Base-by-base conservation (phyloP, 305 asterid genomes). In the Coffea humblotiana region DNA sequence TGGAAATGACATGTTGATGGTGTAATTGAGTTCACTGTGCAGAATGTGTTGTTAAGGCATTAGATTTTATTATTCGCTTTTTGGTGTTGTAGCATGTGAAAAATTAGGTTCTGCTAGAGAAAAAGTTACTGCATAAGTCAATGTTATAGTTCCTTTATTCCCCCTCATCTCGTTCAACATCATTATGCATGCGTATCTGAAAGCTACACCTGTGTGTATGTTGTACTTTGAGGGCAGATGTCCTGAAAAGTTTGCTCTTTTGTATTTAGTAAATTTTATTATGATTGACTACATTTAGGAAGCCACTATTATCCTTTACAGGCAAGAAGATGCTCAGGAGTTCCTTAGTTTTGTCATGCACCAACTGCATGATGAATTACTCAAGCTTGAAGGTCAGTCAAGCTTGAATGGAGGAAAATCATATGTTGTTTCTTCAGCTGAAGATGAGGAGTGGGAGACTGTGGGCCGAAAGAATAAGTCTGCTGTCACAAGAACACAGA, bases 321-420 rank as follows among this genome's bases (percentile, higher is more conserved):
- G 98, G 89, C 98, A 95, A 89, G 99, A 95, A 89, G 98, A 95
- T 83, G 97, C 99, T 35, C 99, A 95, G 83, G 98, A 94, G 84
- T 95, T 94, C 81, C 87, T 95, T 47, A 88, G 95, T 87, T 95
- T 90, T 86, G 77, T 92, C 77, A 86, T 95, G 92, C 87, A 94
- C 88, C 98, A 92, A 88, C 90, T 95, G 98, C 97, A 95, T 82
- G 96, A 89, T 82, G 99, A 95, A 84, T 83, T 95, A 88, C 88
- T 94, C 60, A 94, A 89, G 90, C 91, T 91, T 88, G 90, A 90
- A 60, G 99, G 99, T 74, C 84, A 82, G 66, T 85, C 94, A 70
- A 79, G 76, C 81, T 72, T 76, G 82, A 88, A 80, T 72, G 98
- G 94, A 56, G 85, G 81, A 73, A 95, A 86, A 69, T 82, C 89